Evolutionary conservation across 208 protist genomes (phyloP), one percentile per base, ranked within the genome.

Genomic region (Trypanosoma brucei): DNA sequence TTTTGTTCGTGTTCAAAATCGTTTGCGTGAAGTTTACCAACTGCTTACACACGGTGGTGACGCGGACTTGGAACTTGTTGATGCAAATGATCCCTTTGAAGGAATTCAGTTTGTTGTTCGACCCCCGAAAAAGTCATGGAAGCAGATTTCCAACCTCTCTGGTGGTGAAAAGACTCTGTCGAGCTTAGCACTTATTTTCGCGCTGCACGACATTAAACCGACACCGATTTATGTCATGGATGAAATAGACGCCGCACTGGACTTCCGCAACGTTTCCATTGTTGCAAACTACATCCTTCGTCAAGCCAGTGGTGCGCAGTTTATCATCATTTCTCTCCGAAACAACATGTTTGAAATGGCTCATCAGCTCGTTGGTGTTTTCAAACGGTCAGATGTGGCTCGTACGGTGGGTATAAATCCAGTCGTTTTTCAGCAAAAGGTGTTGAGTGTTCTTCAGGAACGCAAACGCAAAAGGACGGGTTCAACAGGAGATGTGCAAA

Each of bases 181-280:
- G 9, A 99, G 98, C 50, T 88, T 99, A 3, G 96, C 98, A 1
- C 88, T 99, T 36, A 98, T 99, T 38, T 99, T 99, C 81, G 98
- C 99, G 22, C 91, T 99, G 13, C 99, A 99, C 78, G 92, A 99
- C 78, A 99, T 98, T 79, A 99, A 99, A 75, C 98, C 98, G 7
- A 99, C 97, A n/a, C 98, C 98, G 1, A 93, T 99, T 40, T 99
- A 99, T 82, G 96, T 99, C 45, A 99, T 99, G 98, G 99, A 99
- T 83, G 99, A 99, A 79, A 99, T 99, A 64, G 99, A 99, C 78
- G 99, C 99, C 6, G 99, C 99, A 3, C 86, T 99, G 5, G 99
- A 99, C 76, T 99, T 99, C 78, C 88, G 95, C 37, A 99, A 99
- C 74, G 92, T 97, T 4, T 98, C 96, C 11, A 99, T 99, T 65